Percentiles rank a stretch among this genome's conserved stretches.
These are phyloP conservation scores for Rhizophagus clarus DNA, from an alignment of 192 early-diverging fungal genomes.

Conservation along the genomic window DNA sequence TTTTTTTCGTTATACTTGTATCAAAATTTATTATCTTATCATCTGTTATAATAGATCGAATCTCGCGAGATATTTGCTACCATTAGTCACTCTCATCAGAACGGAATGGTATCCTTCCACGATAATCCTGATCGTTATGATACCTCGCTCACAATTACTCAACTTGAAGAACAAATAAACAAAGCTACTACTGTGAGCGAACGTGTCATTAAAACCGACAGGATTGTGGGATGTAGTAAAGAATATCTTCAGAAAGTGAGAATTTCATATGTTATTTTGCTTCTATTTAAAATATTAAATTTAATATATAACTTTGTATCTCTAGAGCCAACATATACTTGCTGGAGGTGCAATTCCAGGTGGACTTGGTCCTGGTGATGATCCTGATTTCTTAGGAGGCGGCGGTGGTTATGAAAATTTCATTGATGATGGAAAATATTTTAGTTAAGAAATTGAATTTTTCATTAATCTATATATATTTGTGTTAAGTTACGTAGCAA, in stretches of 20 bases:
- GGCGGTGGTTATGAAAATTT: neutral
- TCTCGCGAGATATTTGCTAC: constrained; percentile 52
- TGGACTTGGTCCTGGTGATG: constrained; percentile 14
- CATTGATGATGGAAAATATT: constrained; percentile 23
- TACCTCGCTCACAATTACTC: constrained; percentile 41
- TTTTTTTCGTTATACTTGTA: neutral
- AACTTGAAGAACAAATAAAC: constrained; percentile 53
- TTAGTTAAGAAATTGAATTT: neutral
- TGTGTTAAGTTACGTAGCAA: neutral
- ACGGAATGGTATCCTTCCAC: constrained; percentile 73
- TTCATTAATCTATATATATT: neutral
- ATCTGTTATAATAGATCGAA: constrained; percentile 43
- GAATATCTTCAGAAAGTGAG: constrained; percentile 31
- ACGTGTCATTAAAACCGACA: constrained; percentile 28
- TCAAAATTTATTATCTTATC: neutral
- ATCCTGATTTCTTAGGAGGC: constrained; percentile 12
- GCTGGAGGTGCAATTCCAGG: neutral
- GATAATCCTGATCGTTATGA: constrained; percentile 57
- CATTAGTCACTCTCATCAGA: constrained; percentile 46
- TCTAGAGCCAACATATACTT: constrained; percentile 8
- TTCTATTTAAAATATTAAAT: neutral
- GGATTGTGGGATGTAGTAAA: constrained; percentile 20
- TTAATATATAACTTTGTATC: neutral
- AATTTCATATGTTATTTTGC: neutral
- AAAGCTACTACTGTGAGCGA: constrained; percentile 31